Evolutionary conservation across 257 asterid genomes (phyloP), one percentile per base, ranked within the genome.

Genomic region (Nicotiana paniculata): DNA sequence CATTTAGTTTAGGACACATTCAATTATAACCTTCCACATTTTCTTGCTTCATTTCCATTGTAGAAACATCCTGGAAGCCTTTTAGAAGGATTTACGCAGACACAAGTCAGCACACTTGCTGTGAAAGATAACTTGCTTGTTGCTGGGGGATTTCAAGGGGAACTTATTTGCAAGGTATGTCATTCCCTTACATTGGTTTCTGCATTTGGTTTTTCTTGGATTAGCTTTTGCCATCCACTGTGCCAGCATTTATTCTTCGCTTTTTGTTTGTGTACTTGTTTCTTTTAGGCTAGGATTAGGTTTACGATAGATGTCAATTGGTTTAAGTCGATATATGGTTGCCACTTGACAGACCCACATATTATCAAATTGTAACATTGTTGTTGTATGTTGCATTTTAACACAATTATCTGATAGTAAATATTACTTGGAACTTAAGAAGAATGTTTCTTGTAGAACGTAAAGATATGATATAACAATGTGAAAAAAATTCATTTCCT

Each of bases 111-210:
- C 90, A 93, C 99, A 24, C 87, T 95, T 66, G 97, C 98, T 8
- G 97, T 93, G 82, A 93, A 91, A 86, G 96, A 95, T 85, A 95
- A 92, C 57, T 89, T 93, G 86, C 89, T 95, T 77, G 97, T 95
- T 83, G 99, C 98, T 24, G 99, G 99, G 85, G 99, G 99, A 67
- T 95, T 93, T 90, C 99, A 92, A 83, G 99, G 99, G 81, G 98
- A 95, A 86, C 90, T 95, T 62, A 91, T 95, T 68, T 95, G 99
- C 98, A 92, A 92, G 95, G 97, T 92, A 15, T 65, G 68, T 62
- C 68, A 62, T 62, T 62, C 35, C 68, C 32, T 26, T 24, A 9
- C 37, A 28, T 3, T 26, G 35, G 69, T 63, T 63, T 55, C 64
- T 58, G n/a, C 28, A 6, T 58, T 58, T 58, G 18, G 28, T 58